A percentile compares a stretch with the other conserved stretches of the same genome.
These are phyloP conservation scores for Butyriboletus loyo DNA, from an alignment of 768 basidiomycete genomes.

Conservation along the genomic window DNA sequence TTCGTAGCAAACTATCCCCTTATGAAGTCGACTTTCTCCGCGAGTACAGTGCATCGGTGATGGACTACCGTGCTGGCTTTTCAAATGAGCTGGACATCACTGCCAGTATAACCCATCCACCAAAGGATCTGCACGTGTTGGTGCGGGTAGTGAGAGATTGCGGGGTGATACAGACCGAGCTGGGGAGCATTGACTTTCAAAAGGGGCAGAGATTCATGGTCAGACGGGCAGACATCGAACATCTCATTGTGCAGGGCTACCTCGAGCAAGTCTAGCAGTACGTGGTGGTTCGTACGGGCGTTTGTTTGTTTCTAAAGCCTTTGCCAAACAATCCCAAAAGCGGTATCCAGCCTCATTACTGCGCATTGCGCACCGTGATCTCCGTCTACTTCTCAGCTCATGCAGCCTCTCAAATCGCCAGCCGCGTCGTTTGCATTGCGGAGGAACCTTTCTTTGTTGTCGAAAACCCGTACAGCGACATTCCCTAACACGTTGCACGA, in stretches of 20 bases:
- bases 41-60: slow-evolving; percentile 74
- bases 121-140: slow-evolving; percentile 84
- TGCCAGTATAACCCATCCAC: slow-evolving; percentile 76
- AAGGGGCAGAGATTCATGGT: slow-evolving; percentile 91
- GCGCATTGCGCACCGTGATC: neutral
- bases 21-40: slow-evolving; percentile 84
- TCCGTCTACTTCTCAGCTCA: neutral
- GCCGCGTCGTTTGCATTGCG: neutral
- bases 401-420: slow-evolving; percentile 8
- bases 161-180: slow-evolving; percentile 88
- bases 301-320: slow-evolving; percentile 22
- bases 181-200: slow-evolving; percentile 86
- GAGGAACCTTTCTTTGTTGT: neutral
- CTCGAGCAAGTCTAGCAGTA: slow-evolving; percentile 71
- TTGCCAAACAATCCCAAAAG: slow-evolving; percentile 26
- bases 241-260: slow-evolving; percentile 91
- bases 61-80: slow-evolving; percentile 83
- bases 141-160: slow-evolving; percentile 88
- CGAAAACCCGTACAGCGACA: neutral
- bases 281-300: neutral
- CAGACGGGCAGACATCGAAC: slow-evolving; percentile 84
- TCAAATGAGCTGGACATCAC: slow-evolving; percentile 86
- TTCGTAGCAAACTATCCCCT: slow-evolving; percentile 71
- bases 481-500: neutral
- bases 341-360: neutral